Evolutionary conservation across 2,329 filamentous ascomycete genomes (phyloP).

Genomic region (Knufia fluminis): DNA sequence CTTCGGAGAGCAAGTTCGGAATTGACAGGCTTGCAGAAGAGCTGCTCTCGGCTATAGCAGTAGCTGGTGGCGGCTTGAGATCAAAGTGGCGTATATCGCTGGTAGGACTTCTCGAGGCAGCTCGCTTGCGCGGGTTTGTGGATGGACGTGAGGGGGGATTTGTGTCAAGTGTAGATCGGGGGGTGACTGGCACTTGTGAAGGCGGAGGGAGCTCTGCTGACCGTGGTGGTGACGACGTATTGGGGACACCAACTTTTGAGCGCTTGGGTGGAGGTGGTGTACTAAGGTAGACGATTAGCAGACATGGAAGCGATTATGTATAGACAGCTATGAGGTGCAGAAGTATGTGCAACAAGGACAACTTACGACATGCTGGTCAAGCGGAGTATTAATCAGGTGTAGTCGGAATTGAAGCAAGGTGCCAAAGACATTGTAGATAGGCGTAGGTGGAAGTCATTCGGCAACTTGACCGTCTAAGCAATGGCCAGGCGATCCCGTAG

Average conservation of each 20-base stretch:
- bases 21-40: slow-evolving; percentile 13
- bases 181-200: not conserved
- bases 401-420: slow-evolving; percentile 4
- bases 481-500: not conserved
- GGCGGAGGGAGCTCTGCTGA: not conserved
- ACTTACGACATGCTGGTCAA: slow-evolving; percentile 10
- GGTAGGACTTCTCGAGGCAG: slow-evolving; percentile 29
- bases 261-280: slow-evolving; percentile 10
- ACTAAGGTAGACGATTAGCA: not conserved
- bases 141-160: slow-evolving; percentile 14
- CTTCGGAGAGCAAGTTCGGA: slow-evolving; percentile 15
- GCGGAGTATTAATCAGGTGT: slow-evolving; percentile 7
- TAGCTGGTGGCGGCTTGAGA: slow-evolving; percentile 14
- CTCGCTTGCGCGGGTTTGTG: slow-evolving; percentile 36
- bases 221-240: not conserved
- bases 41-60: slow-evolving; percentile 7
- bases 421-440: slow-evolving; percentile 10
- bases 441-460: slow-evolving; percentile 8
- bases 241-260: not conserved
- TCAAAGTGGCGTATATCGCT: slow-evolving; percentile 12
- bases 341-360: slow-evolving; percentile 3
- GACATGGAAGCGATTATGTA: not conserved
- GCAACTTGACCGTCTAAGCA: slow-evolving; percentile 4
- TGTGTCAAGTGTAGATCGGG: slow-evolving; percentile 2
- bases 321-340: not conserved